Conservation (phyloP, 352 stramenopile genomes). For the Phytopythium vexans region DNA sequence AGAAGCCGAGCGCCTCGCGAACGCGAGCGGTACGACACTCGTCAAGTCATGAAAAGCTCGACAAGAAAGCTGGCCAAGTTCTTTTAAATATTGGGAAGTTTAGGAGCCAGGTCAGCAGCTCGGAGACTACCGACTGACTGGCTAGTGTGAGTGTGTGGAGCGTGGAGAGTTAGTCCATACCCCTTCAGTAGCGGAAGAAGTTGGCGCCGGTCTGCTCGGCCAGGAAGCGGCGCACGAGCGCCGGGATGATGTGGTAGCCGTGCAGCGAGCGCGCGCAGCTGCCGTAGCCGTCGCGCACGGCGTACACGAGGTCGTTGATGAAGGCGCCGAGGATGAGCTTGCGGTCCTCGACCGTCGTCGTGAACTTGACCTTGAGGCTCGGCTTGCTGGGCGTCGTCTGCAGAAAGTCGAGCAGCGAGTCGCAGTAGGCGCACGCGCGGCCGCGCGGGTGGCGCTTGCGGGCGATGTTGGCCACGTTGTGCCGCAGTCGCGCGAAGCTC, state of each 20-base stretch:
- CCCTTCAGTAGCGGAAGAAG: constrained; percentile 31
- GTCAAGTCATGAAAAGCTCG: too few relatives aligned
- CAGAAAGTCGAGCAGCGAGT: constrained; percentile 40
- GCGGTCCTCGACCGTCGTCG: constrained; percentile 34
- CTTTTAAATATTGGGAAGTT: too few relatives aligned
- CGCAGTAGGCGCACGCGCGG: constrained; percentile 45
- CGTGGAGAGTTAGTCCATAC: too few relatives aligned
- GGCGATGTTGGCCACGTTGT: constrained; percentile 37
- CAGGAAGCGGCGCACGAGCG: constrained; percentile 42
- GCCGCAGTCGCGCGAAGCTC: constrained; percentile 49
- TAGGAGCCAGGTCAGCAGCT: not conserved
- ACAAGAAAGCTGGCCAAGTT: too few relatives aligned
- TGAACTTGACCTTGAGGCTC: constrained; percentile 49
- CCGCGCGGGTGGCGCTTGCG: constrained; percentile 49
- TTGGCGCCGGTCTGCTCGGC: constrained; percentile 43
- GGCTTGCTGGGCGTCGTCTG: constrained; percentile 32
- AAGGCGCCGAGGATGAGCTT: constrained; percentile 39
- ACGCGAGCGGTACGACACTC: too few relatives aligned
- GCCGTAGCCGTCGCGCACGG: constrained; percentile 21
- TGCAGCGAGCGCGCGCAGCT: constrained; percentile 27
- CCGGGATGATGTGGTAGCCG: constrained; percentile 44
- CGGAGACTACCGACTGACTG: not conserved
- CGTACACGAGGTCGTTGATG: constrained; percentile 39
- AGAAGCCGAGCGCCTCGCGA: too few relatives aligned
- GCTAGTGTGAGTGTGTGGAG: too few relatives aligned